phyloP scores from a whole-genome alignment of 1,284 basidiomycete species.

The Cerioporus squamosus region DNA sequence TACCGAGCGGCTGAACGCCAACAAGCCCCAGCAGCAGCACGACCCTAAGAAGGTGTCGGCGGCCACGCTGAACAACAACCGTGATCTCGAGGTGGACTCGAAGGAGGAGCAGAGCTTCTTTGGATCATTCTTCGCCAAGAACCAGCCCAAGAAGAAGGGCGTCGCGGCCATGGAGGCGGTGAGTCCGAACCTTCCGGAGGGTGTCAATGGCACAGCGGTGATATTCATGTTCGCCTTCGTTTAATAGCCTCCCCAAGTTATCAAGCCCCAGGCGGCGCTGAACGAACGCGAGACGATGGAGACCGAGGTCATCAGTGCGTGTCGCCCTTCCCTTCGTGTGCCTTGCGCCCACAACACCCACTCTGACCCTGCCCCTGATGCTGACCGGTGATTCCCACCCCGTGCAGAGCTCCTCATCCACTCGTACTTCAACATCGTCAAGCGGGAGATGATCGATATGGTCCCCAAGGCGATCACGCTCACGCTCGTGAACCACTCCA shows the following conservation, averaged over 20 bases:
- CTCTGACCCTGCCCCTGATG: not conserved
- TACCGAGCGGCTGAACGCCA: conserved; percentile 81
- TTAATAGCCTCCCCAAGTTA: conserved; percentile 78
- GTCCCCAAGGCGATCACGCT: conserved; percentile 96
- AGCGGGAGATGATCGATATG: conserved; percentile 99
- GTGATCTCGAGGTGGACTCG: conserved; percentile 89
- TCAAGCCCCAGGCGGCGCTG: conserved; percentile 91
- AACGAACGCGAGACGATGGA: conserved; percentile 98
- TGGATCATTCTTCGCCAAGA: conserved; percentile 87
- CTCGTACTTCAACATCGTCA: conserved; percentile 97
- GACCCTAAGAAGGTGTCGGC: conserved; percentile 77
- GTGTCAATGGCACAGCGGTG: no score
- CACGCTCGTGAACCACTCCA: conserved; percentile 91
- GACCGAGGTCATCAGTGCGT: conserved; percentile 96
- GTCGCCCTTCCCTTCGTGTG: conserved; percentile 38
- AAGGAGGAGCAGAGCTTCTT: conserved; percentile 95
- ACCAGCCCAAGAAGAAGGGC: conserved; percentile 74
- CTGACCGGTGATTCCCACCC: not conserved
- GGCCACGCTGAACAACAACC: conserved; percentile 85
- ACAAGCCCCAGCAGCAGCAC: conserved; percentile 56
- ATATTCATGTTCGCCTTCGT: not conserved
- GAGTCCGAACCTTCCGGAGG: conserved; percentile 22
- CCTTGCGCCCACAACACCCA: not conserved
- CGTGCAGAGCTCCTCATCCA: conserved; percentile 82
- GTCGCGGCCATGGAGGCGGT: conserved; percentile 83